Evolutionary conservation across 805 yeast genomes (phyloP).

Genomic region (Clavispora asparagi): DNA sequence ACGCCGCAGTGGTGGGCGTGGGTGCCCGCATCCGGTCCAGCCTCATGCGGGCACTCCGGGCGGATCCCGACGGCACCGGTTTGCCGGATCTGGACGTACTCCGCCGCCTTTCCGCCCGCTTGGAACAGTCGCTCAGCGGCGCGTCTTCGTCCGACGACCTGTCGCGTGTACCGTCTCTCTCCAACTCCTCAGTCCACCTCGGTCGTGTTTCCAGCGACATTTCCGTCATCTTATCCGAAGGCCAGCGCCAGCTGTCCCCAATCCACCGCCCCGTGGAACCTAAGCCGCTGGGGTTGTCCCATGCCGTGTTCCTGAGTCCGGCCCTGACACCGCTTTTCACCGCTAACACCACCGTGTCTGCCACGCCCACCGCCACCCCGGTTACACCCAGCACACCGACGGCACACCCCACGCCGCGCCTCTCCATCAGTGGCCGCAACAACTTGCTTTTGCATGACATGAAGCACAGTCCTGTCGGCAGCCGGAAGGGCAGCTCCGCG

Average conservation of each 20-base stretch:
- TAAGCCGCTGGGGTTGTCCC: neutral
- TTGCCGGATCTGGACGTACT: slow-evolving; percentile 19
- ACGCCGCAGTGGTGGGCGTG: slow-evolving; percentile 78
- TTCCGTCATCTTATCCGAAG: slow-evolving; percentile 31
- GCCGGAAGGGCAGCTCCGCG: slow-evolving; percentile 18
- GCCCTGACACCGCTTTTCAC: neutral
- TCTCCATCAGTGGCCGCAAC: slow-evolving; percentile 8
- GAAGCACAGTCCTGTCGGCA: slow-evolving; percentile 20
- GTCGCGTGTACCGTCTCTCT: slow-evolving; percentile 9
- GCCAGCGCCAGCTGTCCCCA: slow-evolving; percentile 9
- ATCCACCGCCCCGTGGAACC: neutral
- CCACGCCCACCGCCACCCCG: slow-evolving; percentile 7
- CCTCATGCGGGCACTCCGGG: slow-evolving; percentile 30
- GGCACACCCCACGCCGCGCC: slow-evolving; percentile 18
- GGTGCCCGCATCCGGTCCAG: slow-evolving; percentile 51
- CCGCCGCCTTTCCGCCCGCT: slow-evolving; percentile 16
- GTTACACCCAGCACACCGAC: neutral
- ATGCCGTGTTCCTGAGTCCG: neutral
- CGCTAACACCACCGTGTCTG: neutral
- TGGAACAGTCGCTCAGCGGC: slow-evolving; percentile 23
- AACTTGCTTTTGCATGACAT: slow-evolving; percentile 24
- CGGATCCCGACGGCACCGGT: slow-evolving; percentile 2
- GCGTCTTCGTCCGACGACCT: slow-evolving; percentile 27
- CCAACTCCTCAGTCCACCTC: slow-evolving; percentile 12
- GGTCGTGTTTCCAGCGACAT: slow-evolving; percentile 10